These are phyloP conservation scores for Cryptococcus wingfieldii DNA, from an alignment of 1,284 basidiomycete species.

Conservation along the genomic window DNA sequence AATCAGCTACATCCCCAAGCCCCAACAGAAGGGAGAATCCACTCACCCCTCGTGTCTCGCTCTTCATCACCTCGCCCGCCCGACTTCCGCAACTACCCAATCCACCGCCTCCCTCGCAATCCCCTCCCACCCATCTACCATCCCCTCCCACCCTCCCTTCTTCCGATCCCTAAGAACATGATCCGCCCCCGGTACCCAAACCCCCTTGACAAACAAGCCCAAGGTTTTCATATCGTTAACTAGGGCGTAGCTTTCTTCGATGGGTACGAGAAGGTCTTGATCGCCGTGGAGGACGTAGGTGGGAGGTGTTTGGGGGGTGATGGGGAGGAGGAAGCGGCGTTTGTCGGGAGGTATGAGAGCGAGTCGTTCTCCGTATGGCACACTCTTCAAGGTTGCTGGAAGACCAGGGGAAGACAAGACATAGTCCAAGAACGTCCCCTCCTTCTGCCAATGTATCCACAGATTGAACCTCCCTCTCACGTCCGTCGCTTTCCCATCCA, in stretches of 20 bases:
- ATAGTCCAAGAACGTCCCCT: constrained; percentile 8
- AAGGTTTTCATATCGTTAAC: neutral
- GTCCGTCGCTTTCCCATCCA: neutral
- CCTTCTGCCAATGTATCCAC: constrained; percentile 1
- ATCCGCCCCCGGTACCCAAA: constrained; percentile 10
- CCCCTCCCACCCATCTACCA: neutral
- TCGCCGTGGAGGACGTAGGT: constrained; percentile 7
- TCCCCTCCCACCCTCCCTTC: neutral
- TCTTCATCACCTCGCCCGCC: neutral
- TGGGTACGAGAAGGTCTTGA: constrained; percentile 6
- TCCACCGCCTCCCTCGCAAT: neutral
- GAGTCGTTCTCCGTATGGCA: constrained; percentile 3
- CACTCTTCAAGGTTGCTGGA: neutral
- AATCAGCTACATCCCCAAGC: too few relatives aligned
- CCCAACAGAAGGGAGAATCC: too few relatives aligned
- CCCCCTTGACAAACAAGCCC: neutral
- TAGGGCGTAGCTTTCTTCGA: constrained; percentile 2
- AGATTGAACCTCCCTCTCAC: constrained; percentile 1
- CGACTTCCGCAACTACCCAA: neutral
- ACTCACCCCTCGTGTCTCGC: too few relatives aligned
- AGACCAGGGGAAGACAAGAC: constrained; percentile 6
- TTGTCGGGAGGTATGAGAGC: constrained; percentile 4
- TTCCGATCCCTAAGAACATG: constrained; percentile 5
- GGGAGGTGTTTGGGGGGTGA: neutral
- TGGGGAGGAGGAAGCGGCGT: constrained; percentile 3